Conservation (phyloP, 768 basidiomycete species). For the Pisolithus orientalis region DNA sequence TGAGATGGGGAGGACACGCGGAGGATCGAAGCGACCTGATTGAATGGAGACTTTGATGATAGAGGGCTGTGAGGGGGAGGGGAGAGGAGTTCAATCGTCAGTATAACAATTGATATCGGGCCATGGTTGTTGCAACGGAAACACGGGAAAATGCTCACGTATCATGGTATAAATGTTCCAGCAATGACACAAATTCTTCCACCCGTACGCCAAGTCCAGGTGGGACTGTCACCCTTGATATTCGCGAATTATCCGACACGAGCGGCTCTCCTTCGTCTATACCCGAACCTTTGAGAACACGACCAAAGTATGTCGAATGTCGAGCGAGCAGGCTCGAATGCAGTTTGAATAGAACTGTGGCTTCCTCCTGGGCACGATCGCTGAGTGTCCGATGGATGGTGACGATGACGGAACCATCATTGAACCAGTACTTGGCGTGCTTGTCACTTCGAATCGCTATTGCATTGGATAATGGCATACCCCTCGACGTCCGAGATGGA, state of each 20-base stretch:
- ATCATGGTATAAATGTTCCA: constrained; percentile 66
- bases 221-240: constrained; percentile 28
- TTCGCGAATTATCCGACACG: background rate
- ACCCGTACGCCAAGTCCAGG: constrained; percentile 31
- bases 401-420: constrained; percentile 57
- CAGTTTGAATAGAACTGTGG: constrained; percentile 45
- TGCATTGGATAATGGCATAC: background rate
- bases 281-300: background rate
- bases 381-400: constrained; percentile 27
- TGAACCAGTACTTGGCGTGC: constrained; percentile 58
- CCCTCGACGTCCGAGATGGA: constrained; percentile 1
- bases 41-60: constrained; percentile 35
- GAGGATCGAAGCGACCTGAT: constrained; percentile 46
- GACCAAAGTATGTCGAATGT: constrained; percentile 35
- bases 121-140: background rate
- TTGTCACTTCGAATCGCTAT: constrained; percentile 6
- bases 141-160: constrained; percentile 38
- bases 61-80: constrained; percentile 36
- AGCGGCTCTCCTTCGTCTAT: too few species aligned
- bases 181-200: constrained; percentile 47
- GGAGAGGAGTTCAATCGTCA: background rate
- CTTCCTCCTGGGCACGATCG: background rate
- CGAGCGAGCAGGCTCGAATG: constrained; percentile 47
- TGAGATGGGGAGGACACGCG: constrained; percentile 51
- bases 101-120: background rate